These are phyloP conservation scores for Vigna radiata DNA, from an alignment of 306 rosid genomes.

Conservation along the genomic window DNA sequence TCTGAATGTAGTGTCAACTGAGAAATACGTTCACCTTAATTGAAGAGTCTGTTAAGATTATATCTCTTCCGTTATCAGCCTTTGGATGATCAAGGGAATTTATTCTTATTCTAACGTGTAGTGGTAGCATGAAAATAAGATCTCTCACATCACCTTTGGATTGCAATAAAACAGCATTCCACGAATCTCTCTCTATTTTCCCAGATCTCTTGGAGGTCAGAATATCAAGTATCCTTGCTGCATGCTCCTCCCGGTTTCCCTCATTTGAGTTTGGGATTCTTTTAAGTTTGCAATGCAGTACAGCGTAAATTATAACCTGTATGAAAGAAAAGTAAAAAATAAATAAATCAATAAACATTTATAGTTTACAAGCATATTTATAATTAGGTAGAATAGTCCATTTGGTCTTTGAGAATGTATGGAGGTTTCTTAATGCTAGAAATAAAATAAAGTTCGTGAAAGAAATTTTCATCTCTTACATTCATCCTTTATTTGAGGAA, in stretches of 20 bases:
- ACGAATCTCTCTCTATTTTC: conserved; percentile 60
- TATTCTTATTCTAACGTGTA: conserved; percentile 74
- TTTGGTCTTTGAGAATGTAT: too few species aligned
- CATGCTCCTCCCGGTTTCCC: conserved; percentile 57
- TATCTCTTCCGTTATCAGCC: conserved; percentile 71
- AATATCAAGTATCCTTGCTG: conserved; percentile 68
- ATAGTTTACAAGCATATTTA: too few species aligned
- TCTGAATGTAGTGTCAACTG: conserved; percentile 38
- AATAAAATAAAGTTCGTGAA: too few species aligned
- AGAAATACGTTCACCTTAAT: conserved; percentile 67
- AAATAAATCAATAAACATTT: too few species aligned
- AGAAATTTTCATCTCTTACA: too few species aligned
- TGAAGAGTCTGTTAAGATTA: conserved; percentile 66
- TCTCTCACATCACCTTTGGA: conserved; percentile 73
- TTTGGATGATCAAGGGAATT: conserved; percentile 68
- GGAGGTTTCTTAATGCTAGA: too few species aligned
- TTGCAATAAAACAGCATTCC: conserved; percentile 61
- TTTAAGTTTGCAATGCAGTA: conserved; percentile 65
- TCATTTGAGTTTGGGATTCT: conserved; percentile 44
- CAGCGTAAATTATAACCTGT: conserved; percentile 76
- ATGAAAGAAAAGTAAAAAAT: conserved; percentile 24
- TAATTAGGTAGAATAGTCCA: too few species aligned
- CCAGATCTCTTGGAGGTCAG: conserved; percentile 55
- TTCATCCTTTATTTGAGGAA: too few species aligned
- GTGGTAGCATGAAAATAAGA: conserved; percentile 67